Conservation (phyloP, 352 stramenopile genomes). For the Elongisporangium undulatum region DNA sequence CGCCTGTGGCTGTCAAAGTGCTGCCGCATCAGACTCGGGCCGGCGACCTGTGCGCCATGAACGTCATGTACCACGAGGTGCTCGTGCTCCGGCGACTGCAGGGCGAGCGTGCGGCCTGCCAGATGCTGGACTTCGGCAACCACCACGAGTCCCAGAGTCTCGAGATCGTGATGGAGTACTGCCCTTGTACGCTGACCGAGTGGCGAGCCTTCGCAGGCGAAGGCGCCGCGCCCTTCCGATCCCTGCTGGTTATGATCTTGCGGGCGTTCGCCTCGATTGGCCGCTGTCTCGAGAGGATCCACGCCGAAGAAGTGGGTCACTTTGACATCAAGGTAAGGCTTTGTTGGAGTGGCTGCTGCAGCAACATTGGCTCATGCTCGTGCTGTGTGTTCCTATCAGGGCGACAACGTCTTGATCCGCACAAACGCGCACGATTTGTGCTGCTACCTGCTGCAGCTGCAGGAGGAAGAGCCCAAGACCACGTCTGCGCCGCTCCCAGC, state of each 20-base stretch:
- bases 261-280: constrained; percentile 35
- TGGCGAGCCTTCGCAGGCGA: constrained; percentile 21
- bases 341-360: not conserved
- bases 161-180: constrained; percentile 60
- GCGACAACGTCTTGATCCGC: constrained; percentile 63
- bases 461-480: constrained; percentile 13
- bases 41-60: constrained; percentile 37
- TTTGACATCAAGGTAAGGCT: constrained; percentile 65
- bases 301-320: constrained; percentile 39
- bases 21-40: constrained; percentile 34
- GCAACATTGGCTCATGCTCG: not conserved
- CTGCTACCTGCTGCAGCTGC: constrained; percentile 18
- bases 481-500: constrained; percentile 4
- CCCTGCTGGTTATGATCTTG: constrained; percentile 34
- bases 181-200: constrained; percentile 39
- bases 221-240: constrained; percentile 24
- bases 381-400: constrained; percentile 16
- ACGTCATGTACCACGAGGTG: constrained; percentile 50
- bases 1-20: constrained; percentile 44
- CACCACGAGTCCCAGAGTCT: constrained; percentile 29
- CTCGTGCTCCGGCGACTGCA: constrained; percentile 37
- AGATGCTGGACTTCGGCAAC: constrained; percentile 62
- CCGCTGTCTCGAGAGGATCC: constrained; percentile 28
- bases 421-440: constrained; percentile 26
- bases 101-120: constrained; percentile 39